These are phyloP conservation scores for Lactarius sanguifluus DNA, from an alignment of 768 basidiomycete genomes.

Conservation along the genomic window DNA sequence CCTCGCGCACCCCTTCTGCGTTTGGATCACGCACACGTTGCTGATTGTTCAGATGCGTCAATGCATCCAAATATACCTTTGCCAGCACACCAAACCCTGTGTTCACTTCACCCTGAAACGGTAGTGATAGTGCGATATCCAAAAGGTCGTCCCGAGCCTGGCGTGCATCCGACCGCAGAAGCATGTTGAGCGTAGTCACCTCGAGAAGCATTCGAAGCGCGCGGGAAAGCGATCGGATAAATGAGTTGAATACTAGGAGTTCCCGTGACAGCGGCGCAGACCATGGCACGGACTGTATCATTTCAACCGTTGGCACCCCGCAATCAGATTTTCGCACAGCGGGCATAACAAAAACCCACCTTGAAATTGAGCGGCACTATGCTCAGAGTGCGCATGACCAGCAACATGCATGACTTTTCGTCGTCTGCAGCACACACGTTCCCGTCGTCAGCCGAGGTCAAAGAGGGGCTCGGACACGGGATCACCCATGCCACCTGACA, in stretches of 20 bases:
- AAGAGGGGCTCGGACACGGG: slow-evolving; percentile 31
- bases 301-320: slow-evolving; percentile 7
- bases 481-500: slow-evolving; percentile 30
- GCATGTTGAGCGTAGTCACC: slow-evolving; percentile 88
- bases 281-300: slow-evolving; percentile 79
- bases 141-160: slow-evolving; percentile 86
- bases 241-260: slow-evolving; percentile 96
- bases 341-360: slow-evolving; percentile 49
- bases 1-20: slow-evolving; percentile 75
- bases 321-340: slow-evolving; percentile 14
- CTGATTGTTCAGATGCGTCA: slow-evolving; percentile 83
- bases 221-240: slow-evolving; percentile 87
- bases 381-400: slow-evolving; percentile 95
- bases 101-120: slow-evolving; percentile 95
- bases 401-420: slow-evolving; percentile 89
- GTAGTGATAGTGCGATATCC: slow-evolving; percentile 88
- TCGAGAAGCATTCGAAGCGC: slow-evolving; percentile 89
- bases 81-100: slow-evolving; percentile 97
- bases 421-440: slow-evolving; percentile 55
- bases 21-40: slow-evolving; percentile 74
- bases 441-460: slow-evolving; percentile 23
- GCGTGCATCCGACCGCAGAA: slow-evolving; percentile 85
- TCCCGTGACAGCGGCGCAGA: slow-evolving; percentile 95
- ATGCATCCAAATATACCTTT: slow-evolving; percentile 93
- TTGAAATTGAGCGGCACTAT: slow-evolving; percentile 95